Evolutionary conservation across 2,329 filamentous ascomycete genomes (phyloP), one percentile per base, ranked within the genome.

Genomic region (Aspergillus brunneoviolaceus): DNA sequence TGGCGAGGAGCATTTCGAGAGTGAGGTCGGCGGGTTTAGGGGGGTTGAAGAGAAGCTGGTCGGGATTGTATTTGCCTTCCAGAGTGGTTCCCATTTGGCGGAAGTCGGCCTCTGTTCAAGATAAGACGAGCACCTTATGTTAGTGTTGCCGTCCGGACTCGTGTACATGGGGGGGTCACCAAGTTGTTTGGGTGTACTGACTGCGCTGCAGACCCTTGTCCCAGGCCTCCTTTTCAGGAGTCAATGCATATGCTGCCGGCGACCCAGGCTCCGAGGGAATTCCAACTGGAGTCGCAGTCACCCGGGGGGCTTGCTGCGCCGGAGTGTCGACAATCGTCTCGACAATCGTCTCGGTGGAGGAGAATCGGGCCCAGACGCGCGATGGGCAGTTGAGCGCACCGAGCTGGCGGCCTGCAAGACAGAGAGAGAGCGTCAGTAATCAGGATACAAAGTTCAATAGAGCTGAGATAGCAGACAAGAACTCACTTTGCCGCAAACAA

Each of bases 1-100:
- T 87, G 50, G 92, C 91, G 82, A 96, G 88, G 63, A 99, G 86
- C 63, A 96, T 84, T 80, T 97, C 93, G 61, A 99, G 87, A 51
- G 92, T 93, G 62, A 98, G 85, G 71, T 97, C 90, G 73, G 88
- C 83, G 25, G 92, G 89, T 45, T 79, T 79, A 1, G 92, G 92
- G 3, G 95, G 93, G 72, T 92, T 83, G 60, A 79, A 81, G 57
- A 96, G 64, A 50, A 77, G 51, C 49, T 65, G 59, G 61, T 77
- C 72, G 19, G 76, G 75, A 39, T 69, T 61, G 59, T 77, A 75
- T 25, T 55, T 57, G 50, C 65, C 58, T 57, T 61, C 57, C 27
- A 76, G 54, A 6, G 54, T 53, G 21, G 70, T 72, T 33, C 76
- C 76, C 54, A 76, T 69, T 14, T 60, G 62, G 53, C 72, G 68